Evolutionary conservation across 169 alveolate genomes (phyloP), one percentile per base, ranked within the genome.

Genomic region (Plasmodium malariae): DNA sequence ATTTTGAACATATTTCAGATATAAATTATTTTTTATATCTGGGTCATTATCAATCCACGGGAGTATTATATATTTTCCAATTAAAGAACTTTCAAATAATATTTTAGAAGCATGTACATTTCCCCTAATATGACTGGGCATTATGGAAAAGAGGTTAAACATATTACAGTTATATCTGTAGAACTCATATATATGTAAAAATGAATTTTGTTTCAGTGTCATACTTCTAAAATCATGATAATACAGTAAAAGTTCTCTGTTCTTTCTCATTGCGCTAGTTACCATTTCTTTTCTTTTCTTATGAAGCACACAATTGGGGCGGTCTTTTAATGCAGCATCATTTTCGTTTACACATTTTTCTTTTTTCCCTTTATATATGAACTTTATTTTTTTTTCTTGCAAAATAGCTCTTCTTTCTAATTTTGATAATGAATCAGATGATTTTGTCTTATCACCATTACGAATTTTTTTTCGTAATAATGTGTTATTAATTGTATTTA

Each of bases 41-140:
- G 85, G 87, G 48, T 93, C 95, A 30, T 89, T 89, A 19, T 92
- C 95, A 12, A 78, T 83, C 95, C 95, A 93, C 21, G 95, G 95
- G 51, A 93, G 34, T 73, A 93, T 93, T 65, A 91, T 65, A 32
- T 87, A 89, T 48, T 74, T 87, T 5, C 95, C 95, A n/a, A 93
- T 91, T 12, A 91, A 17, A 1, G 93, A 88, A 37, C 93, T 78
- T 59, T 90, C 94, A 45, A 93, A 73, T 19, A 91, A 70, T 14
- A 89, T 91, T 55, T 72, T 87, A 45, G 92, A 88, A 7, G 83
- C 86, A 54, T 67, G 48, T 0, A 40, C 63, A 68, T 83, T 55
- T 45, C 54, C 70, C n/a, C 74, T 14, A 11, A 83, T 45, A 43
- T 83, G 85, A 62, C 91, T 83, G 21, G 91, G 91, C 91, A 83